Evolutionary conservation across 768 basidiomycete species (phyloP), one percentile per base, ranked within the genome.

Genomic region (Xanthoconium stramineum): DNA sequence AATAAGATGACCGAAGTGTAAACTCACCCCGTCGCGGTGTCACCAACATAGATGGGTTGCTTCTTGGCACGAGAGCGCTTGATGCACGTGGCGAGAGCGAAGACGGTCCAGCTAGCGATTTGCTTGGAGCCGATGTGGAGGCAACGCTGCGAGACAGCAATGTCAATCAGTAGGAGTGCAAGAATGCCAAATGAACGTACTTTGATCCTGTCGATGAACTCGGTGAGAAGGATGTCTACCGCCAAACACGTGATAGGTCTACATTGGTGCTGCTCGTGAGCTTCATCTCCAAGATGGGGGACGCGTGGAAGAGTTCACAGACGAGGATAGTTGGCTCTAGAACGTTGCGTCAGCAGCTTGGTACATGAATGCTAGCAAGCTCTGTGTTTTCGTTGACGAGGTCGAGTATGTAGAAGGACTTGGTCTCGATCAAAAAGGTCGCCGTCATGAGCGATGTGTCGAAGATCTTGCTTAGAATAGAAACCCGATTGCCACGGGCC

Each of bases 361-460:
- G 82, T 88, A 67, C 66, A 90, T 88, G 86, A 58, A 91, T 80
- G 42, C 77, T 83, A 48, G 75, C 71, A 60, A 86, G 70, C 51
- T 86, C 80, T 1, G 88, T 85, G 67, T 83, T 72, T 29, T 79
- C 73, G 57, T 80, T 75, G 61, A 72, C 62, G 53, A 87, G 73
- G 53, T 87, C 88, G 19, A 89, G 83, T 71, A 88, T 81, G 68
- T 85, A 83, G 82, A 94, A 88, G 71, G 94, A 91, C 78, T 94
- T 89, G 15, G 86, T 85, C 74, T 89, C 83, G 62, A 91, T 78
- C 61, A 92, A 94, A 82, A 44, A 89, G 86, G 74, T 91, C 86
- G 58, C 80, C 83, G 64, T 86, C 83, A 78, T 85, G 89, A 44
- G 88, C 82, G 69, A 95, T 86, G 64, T 84, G 85, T 66, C n/a